Evolutionary conservation across 2,329 filamentous ascomycete species (phyloP).

Genomic region (Aspergillus versicolor): DNA sequence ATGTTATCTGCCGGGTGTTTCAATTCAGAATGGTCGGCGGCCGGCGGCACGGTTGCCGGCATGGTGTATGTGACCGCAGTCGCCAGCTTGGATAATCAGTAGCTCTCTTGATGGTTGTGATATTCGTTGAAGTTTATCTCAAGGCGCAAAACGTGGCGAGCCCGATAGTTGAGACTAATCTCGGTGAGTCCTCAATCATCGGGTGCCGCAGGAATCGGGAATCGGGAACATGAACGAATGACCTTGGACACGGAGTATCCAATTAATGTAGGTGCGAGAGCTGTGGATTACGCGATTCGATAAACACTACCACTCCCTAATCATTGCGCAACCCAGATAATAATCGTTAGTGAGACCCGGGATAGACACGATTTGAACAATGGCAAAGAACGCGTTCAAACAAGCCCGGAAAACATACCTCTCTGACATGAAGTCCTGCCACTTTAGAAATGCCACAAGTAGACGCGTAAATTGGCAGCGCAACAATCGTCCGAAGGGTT

Average conservation of each 20-base stretch:
- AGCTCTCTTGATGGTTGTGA: slow-evolving; percentile 9
- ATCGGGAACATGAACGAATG: slow-evolving; percentile 24
- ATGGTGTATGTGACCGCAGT: slow-evolving; percentile 39
- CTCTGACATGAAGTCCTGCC: slow-evolving; percentile 9
- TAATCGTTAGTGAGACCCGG: slow-evolving; percentile 19
- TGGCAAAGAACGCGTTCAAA: slow-evolving; percentile 28
- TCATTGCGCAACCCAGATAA: slow-evolving; percentile 14
- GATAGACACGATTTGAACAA: slow-evolving; percentile 18
- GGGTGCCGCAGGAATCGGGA: slow-evolving; percentile 24
- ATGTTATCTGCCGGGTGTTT: slow-evolving; percentile 30
- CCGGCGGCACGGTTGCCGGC: slow-evolving; percentile 42
- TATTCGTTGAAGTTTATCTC: slow-evolving; percentile 3
- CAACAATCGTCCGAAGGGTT: slow-evolving; percentile 18
- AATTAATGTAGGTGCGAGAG: slow-evolving; percentile 1
- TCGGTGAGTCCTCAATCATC: slow-evolving; percentile 28
- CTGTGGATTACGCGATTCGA: background rate
- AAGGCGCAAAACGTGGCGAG: slow-evolving; percentile 13
- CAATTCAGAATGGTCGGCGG: slow-evolving; percentile 35
- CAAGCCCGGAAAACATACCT: slow-evolving; percentile 15
- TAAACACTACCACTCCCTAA: background rate
- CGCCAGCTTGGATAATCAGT: slow-evolving; percentile 34
- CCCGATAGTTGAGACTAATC: slow-evolving; percentile 28
- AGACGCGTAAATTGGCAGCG: slow-evolving; percentile 28
- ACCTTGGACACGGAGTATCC: slow-evolving; percentile 15
- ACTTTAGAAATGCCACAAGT: slow-evolving; percentile 11